phyloP scores from a whole-genome alignment of 2,329 filamentous ascomycete species.

The Pyricularia sp. region DNA sequence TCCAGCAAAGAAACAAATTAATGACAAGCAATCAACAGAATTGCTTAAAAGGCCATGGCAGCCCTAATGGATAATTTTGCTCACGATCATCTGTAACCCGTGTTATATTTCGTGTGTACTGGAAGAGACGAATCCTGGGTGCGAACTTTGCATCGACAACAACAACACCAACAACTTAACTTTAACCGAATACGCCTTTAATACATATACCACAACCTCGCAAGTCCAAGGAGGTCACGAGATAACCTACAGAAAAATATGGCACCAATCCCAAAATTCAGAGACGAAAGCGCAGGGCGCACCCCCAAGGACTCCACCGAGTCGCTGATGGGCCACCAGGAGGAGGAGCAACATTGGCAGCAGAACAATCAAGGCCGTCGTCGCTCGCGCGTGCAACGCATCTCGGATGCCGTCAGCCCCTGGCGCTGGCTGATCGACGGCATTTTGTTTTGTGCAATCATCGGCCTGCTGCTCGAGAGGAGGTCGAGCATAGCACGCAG shows the following conservation, averaged over 20 bases:
- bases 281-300: background rate
- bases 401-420: background rate
- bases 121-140: no score
- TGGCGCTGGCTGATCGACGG: slow-evolving; percentile 22
- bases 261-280: background rate
- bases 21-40: background rate
- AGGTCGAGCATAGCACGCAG: background rate
- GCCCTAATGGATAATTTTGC: background rate
- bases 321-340: slow-evolving; percentile 2
- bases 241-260: background rate
- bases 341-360: background rate
- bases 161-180: no score
- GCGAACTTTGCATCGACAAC: no score
- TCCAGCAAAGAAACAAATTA: background rate
- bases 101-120: no score
- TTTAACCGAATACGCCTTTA: no score
- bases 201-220: no score
- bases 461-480: slow-evolving; percentile 24
- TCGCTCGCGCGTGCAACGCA: background rate
- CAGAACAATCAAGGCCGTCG: background rate
- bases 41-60: background rate
- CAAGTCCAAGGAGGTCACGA: background rate
- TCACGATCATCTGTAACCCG: background rate
- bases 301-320: background rate
- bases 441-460: slow-evolving; percentile 22